Percentiles rank a stretch among this genome's conserved stretches.
Evolutionary conservation across 2,329 filamentous ascomycete species (phyloP).

Genomic region (Epichloe hybrida): DNA sequence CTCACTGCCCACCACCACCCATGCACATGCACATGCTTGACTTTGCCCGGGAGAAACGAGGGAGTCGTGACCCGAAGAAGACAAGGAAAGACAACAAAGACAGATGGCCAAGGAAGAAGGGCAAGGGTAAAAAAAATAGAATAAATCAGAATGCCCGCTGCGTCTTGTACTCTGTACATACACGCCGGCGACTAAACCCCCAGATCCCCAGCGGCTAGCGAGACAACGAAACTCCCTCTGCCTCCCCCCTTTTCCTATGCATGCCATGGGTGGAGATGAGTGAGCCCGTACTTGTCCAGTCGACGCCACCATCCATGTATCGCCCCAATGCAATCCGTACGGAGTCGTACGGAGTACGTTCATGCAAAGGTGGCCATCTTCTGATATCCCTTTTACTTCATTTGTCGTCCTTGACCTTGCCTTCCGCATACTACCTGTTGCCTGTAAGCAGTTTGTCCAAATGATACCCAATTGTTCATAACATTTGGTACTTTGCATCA

Average conservation of each 20-base stretch:
- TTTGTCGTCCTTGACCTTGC: not conserved
- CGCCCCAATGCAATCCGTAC: slow-evolving; percentile 17
- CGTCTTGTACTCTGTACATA: not conserved
- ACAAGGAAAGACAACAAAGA: not conserved
- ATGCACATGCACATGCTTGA: too few relatives aligned
- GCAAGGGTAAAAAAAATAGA: not conserved
- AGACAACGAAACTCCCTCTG: too few relatives aligned
- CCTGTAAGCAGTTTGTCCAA: not conserved
- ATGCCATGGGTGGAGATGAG: slow-evolving; percentile 5
- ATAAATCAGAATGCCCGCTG: not conserved
- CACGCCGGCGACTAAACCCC: not conserved
- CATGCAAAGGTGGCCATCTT: not conserved
- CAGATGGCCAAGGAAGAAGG: not conserved
- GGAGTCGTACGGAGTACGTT: slow-evolving; percentile 8
- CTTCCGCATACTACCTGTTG: not conserved
- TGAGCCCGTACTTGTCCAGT: slow-evolving; percentile 1
- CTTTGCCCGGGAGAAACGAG: too few relatives aligned
- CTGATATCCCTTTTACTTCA: not conserved
- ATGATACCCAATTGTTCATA: not conserved
- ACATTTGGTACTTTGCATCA: not conserved
- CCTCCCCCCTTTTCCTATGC: too few relatives aligned
- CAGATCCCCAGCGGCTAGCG: slow-evolving; percentile 1
- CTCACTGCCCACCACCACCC: too few relatives aligned
- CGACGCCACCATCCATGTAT: slow-evolving; percentile 20
- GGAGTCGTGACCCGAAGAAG: too few relatives aligned